Percentiles rank a stretch among this genome's conserved stretches.
These are phyloP conservation scores for Byssothecium circinans DNA, from an alignment of 2,329 filamentous ascomycete species.

Conservation along the genomic window DNA sequence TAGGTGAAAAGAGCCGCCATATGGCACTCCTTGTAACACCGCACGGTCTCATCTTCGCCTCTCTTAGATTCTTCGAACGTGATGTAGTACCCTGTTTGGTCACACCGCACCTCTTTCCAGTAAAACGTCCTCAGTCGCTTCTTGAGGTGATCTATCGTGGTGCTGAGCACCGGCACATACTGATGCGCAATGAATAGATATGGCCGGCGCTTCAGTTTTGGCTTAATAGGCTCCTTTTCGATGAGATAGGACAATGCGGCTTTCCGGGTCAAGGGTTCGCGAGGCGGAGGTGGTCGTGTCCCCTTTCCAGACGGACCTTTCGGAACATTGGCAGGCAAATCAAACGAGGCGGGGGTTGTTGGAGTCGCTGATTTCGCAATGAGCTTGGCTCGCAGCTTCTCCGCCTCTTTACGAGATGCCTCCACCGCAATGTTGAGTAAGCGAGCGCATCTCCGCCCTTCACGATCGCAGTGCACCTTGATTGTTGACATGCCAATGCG, in stretches of 20 bases:
- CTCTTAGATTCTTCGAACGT: constrained; percentile 78
- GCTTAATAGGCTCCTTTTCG: constrained; percentile 67
- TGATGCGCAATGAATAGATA: constrained; percentile 89
- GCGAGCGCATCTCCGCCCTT: constrained; percentile 78
- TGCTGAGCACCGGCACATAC: constrained; percentile 81
- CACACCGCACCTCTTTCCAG: constrained; percentile 79
- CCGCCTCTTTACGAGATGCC: constrained; percentile 65
- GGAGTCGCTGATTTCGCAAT: constrained; percentile 29
- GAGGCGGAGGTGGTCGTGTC: constrained; percentile 39
- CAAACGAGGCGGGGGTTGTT: constrained; percentile 37
- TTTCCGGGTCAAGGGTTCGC: constrained; percentile 49
- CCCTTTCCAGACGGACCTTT: constrained; percentile 73
- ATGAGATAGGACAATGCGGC: constrained; percentile 52
- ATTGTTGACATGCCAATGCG: constrained; percentile 77
- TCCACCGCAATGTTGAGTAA: constrained; percentile 76
- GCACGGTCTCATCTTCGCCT: constrained; percentile 78
- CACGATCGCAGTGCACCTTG: constrained; percentile 84
- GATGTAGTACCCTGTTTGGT: constrained; percentile 86
- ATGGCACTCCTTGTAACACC: constrained; percentile 78
- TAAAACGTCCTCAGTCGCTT: constrained; percentile 82
- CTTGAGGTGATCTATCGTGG: constrained; percentile 86
- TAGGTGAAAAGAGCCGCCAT: constrained; percentile 89
- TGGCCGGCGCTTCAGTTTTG: constrained; percentile 74
- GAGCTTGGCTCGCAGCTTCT: constrained; percentile 44
- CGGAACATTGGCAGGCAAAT: constrained; percentile 80